Evolutionary conservation across 371 early-diverging fungal species (phyloP), one percentile per base, ranked within the genome.

Genomic region (Mucor mucedo): DNA sequence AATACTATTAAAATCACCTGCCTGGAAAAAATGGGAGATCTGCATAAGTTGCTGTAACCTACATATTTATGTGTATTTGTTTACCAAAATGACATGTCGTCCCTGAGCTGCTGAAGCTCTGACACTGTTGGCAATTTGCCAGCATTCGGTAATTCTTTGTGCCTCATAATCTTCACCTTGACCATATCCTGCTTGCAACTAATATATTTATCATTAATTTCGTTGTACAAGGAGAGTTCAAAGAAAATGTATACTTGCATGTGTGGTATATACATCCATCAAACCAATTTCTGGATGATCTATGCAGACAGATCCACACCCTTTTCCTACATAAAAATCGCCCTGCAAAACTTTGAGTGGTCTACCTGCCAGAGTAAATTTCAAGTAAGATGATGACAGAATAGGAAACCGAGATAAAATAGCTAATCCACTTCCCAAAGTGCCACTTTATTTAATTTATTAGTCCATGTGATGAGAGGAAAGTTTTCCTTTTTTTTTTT

Each of bases 311-410:
- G 79, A 79, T 2, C 73, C 87, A 67, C 75, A 77, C 0, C 84
- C 82, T 75, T 88, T 88, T 14, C 87, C 87, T 14, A 83, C 86
- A 66, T 79, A 87, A 69, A 75, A 88, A 60, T 88, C 89, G 1
- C 89, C 89, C 48, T 86, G 85, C 4, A 78, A 75, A n/a, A 87
- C 42, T 38, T 76, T 79, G 9, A 81, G 56, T 7, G 89, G 87
- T 28, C 77, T 74, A 4, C 89, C 89, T 32, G 86, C 83, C 8
- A 86, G 62, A 0, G 84, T 67, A 55, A 83, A 88, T 9, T 78
- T 80, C 21, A 73, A 63, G 67, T 80, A 77, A 2, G 68, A 66
- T 0, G 81, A 72, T 27, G 76, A 76, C 10, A 81, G 49, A 30
- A 88, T 79, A 0, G 86, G 87, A 32, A 69, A 82, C 28, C 70